Evolutionary conservation across 2,329 filamentous ascomycete genomes (phyloP).

Genomic region (Aureobasidium sp.): DNA sequence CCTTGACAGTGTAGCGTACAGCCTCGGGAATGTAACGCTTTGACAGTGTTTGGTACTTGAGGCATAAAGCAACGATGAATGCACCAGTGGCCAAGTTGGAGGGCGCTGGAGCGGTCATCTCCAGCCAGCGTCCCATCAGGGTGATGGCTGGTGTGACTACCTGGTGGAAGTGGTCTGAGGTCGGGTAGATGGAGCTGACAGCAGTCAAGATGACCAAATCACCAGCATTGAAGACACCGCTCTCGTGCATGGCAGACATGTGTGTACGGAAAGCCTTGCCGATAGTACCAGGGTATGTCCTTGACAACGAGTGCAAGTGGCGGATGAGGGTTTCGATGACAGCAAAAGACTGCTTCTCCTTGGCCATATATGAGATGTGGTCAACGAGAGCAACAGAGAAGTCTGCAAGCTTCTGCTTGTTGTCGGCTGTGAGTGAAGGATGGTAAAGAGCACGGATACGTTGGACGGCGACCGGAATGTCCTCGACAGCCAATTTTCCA

Average conservation of each 20-base stretch:
- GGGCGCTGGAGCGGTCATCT: constrained; percentile 62
- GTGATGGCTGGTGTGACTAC: constrained; percentile 87
- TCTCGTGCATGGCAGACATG: constrained; percentile 50
- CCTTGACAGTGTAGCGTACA: constrained; percentile 72
- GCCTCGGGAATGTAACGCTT: constrained; percentile 88
- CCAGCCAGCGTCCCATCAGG: constrained; percentile 75
- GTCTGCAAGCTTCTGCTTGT: constrained; percentile 72
- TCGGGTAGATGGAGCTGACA: constrained; percentile 79
- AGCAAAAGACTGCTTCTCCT: constrained; percentile 48
- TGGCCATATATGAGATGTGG: constrained; percentile 53
- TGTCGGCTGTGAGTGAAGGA: constrained; percentile 73
- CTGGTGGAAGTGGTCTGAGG: constrained; percentile 94
- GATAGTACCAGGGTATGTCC: constrained; percentile 73
- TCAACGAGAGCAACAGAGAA: constrained; percentile 63
- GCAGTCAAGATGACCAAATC: constrained; percentile 81
- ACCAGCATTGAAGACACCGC: constrained; percentile 52
- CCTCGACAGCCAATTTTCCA: constrained; percentile 50
- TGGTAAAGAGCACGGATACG: constrained; percentile 89
- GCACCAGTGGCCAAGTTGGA: constrained; percentile 65
- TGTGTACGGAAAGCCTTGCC: constrained; percentile 70
- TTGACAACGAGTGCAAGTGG: constrained; percentile 87
- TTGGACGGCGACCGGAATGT: constrained; percentile 73
- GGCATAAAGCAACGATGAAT: constrained; percentile 68
- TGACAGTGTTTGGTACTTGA: constrained; percentile 76
- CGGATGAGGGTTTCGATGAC: constrained; percentile 74